These are phyloP conservation scores for Yamadazyma mexicana DNA, from an alignment of 1,139 yeast genomes.

Conservation along the genomic window DNA sequence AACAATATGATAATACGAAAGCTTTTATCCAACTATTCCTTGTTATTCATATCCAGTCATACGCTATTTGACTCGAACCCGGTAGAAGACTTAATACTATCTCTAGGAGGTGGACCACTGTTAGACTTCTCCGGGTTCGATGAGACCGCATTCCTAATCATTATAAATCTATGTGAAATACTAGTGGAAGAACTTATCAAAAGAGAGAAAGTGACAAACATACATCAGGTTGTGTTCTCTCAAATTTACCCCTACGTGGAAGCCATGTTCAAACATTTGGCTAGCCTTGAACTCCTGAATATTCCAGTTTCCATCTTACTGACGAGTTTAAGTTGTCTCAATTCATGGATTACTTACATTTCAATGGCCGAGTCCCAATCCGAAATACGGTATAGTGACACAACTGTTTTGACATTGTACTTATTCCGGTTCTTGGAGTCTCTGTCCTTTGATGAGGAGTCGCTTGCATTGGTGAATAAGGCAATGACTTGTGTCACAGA, in stretches of 20 bases:
- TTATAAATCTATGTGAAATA: slow-evolving; percentile 44
- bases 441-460: slow-evolving; percentile 10
- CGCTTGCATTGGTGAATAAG: slow-evolving; percentile 24
- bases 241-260: slow-evolving; percentile 15
- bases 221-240: slow-evolving; percentile 31
- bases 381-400: slow-evolving; percentile 29
- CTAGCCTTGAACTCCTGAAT: background rate
- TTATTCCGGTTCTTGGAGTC: slow-evolving; percentile 20
- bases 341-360: slow-evolving; percentile 35
- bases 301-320: slow-evolving; percentile 16
- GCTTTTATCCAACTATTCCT: slow-evolving; percentile 52
- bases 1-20: slow-evolving; percentile 31
- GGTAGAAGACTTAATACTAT: slow-evolving; percentile 8
- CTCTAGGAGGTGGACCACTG: slow-evolving; percentile 1
- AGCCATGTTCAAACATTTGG: slow-evolving; percentile 3
- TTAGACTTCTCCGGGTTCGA: slow-evolving; percentile 5
- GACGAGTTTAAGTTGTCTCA: slow-evolving; percentile 30
- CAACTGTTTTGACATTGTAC: slow-evolving; percentile 17
- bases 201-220: slow-evolving; percentile 21
- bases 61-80: slow-evolving; percentile 16
- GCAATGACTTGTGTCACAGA: slow-evolving; percentile 43
- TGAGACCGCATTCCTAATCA: slow-evolving; percentile 11
- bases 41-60: slow-evolving; percentile 43
- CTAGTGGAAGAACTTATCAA: slow-evolving; percentile 57
- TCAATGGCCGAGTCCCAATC: slow-evolving; percentile 37